These are phyloP conservation scores for Phytophthora fragariae DNA, from an alignment of 352 stramenopile species.

Conservation along the genomic window DNA sequence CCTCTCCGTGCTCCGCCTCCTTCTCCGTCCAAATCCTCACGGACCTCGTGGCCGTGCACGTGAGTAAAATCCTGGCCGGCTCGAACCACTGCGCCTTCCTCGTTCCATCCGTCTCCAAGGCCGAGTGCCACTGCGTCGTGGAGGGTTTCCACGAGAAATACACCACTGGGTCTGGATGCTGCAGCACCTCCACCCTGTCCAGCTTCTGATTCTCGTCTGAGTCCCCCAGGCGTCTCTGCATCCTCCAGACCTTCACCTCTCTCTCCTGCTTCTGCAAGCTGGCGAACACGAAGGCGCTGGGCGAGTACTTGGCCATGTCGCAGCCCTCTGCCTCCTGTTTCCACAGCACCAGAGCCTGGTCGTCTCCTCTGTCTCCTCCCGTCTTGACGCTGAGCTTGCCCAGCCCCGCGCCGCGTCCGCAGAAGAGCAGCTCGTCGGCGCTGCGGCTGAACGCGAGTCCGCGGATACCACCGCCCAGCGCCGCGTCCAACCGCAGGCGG, in stretches of 20 bases:
- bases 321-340: constrained; percentile 19
- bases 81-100: constrained; percentile 80
- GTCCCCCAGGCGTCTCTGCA: constrained; percentile 32
- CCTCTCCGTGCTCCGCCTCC: neutral
- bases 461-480: constrained; percentile 37
- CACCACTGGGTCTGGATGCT: constrained; percentile 70
- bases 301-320: constrained; percentile 82
- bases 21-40: constrained; percentile 79
- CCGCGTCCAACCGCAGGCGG: constrained; percentile 44
- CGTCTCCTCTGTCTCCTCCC: neutral
- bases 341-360: constrained; percentile 38
- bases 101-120: constrained; percentile 61
- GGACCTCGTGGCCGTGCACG: constrained; percentile 56
- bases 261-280: constrained; percentile 45
- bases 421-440: constrained; percentile 66
- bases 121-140: constrained; percentile 61
- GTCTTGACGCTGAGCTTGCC: constrained; percentile 60
- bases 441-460: constrained; percentile 73
- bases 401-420: constrained; percentile 45
- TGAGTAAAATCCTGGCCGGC: constrained; percentile 74
- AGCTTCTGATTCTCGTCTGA: constrained; percentile 27
- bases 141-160: constrained; percentile 87
- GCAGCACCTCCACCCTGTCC: constrained; percentile 48
- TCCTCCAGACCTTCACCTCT: constrained; percentile 68
- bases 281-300: constrained; percentile 72